These are phyloP conservation scores for Jacaranda copaia DNA, from an alignment of 257 asterid genomes.

Conservation along the genomic window DNA sequence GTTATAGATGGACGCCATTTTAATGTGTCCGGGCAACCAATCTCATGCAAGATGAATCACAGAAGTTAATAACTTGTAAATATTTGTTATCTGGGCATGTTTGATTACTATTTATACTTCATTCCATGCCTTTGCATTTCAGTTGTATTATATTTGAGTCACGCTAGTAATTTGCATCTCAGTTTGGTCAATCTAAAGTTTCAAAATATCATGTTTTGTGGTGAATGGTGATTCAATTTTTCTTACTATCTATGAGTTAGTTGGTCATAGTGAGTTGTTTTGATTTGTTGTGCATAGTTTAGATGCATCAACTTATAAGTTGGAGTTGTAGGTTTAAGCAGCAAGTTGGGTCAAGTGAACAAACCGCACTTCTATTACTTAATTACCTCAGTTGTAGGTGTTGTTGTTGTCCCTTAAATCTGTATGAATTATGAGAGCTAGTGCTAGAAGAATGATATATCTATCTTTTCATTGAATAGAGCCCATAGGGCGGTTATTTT, in stretches of 20 bases:
- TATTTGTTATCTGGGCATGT: not conserved
- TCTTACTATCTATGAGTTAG: not conserved
- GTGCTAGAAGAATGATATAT: not conserved
- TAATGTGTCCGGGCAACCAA: not conserved
- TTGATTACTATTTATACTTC: not conserved
- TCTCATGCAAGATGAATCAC: not conserved
- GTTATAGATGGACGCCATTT: not conserved
- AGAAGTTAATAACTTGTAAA: conserved; percentile 1
- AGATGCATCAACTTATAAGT: not conserved
- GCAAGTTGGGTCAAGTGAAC: conserved; percentile 1
- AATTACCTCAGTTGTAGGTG: not conserved
- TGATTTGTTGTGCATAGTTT: conserved; percentile 3
- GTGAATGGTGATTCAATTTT: conserved; percentile 10
- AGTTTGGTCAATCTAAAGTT: not conserved
- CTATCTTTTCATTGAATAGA: not conserved
- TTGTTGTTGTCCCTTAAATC: not conserved
- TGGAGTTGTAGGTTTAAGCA: not conserved
- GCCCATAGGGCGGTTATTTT: not conserved
- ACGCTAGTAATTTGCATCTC: conserved; percentile 11
- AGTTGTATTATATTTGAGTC: conserved; percentile 13
- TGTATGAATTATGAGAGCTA: conserved; percentile 2
- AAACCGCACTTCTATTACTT: not conserved
- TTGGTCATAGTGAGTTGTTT: conserved; percentile 8
- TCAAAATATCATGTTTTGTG: conserved; percentile 3
- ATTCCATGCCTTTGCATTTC: not conserved